Percentiles rank a stretch among this genome's conserved stretches.
Conservation (phyloP, 2,329 filamentous ascomycete species). For the Chaetomium sp. region DNA sequence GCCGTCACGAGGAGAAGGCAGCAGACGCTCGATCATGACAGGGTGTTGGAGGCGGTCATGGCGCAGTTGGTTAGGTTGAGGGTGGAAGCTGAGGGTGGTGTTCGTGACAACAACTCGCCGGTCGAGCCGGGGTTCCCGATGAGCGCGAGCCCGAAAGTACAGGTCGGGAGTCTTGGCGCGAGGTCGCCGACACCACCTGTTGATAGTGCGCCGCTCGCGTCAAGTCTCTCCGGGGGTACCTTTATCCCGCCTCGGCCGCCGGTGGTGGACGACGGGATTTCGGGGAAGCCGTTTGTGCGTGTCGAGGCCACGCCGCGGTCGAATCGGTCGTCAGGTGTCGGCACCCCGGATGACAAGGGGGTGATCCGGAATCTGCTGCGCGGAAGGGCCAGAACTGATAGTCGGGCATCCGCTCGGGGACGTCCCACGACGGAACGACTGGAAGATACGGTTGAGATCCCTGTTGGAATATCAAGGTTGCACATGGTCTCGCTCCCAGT, state of each 20-base stretch:
- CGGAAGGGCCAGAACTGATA: conserved; percentile 20
- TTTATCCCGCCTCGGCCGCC: conserved; percentile 12
- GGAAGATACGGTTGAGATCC: conserved; percentile 48
- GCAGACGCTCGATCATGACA: conserved; percentile 36
- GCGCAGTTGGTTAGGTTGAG: conserved; percentile 10
- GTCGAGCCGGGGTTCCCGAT: conserved; percentile 1
- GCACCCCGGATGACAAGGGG: conserved; percentile 19
- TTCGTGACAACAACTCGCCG: not conserved
- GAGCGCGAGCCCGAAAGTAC: conserved; percentile 14
- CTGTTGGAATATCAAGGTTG: conserved; percentile 83
- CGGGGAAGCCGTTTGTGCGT: conserved; percentile 48
- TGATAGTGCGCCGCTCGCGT: conserved; percentile 2
- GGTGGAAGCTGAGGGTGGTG: not conserved
- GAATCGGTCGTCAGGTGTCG: conserved; percentile 14
- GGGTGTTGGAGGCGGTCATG: conserved; percentile 42
- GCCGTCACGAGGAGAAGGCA: conserved; percentile 38
- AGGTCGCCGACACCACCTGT: conserved; percentile 8
- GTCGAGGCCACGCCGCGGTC: conserved; percentile 29
- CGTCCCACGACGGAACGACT: conserved; percentile 1
- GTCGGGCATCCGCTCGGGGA: conserved; percentile 11
- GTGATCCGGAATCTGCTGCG: not conserved
- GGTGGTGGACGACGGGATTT: conserved; percentile 38
- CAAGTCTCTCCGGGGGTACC: conserved; percentile 8
- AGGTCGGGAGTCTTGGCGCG: conserved; percentile 10
- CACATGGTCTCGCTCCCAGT: conserved; percentile 81